phyloP scores from a whole-genome alignment of 2,329 filamentous ascomycete genomes.

The Thielaviopsis euricoi region DNA sequence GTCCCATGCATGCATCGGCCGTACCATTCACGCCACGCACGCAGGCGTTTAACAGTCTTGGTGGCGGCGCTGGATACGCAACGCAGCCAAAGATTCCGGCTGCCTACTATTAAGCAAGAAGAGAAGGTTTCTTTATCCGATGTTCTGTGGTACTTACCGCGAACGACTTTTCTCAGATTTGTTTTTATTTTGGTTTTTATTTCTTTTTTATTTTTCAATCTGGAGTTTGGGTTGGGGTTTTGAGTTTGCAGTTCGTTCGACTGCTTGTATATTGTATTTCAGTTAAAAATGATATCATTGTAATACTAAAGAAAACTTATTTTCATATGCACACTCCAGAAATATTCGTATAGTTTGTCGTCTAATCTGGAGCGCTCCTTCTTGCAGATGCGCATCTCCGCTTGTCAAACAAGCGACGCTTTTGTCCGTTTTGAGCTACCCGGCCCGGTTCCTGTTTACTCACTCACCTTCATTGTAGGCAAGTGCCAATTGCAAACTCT shows the following conservation, averaged over 20 bases:
- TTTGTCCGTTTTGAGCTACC: neutral
- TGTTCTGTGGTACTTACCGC: no score
- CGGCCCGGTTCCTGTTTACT: neutral
- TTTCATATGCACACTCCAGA: neutral
- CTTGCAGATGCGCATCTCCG: neutral
- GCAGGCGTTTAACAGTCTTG: constrained; percentile 47
- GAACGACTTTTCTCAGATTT: neutral
- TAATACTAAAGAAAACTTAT: neutral
- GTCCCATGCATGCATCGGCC: constrained; percentile 5
- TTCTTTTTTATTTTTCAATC: neutral
- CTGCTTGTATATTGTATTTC: neutral
- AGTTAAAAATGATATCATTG: neutral
- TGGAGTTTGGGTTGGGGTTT: neutral
- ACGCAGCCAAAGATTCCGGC: constrained; percentile 4
- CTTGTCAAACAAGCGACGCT: neutral
- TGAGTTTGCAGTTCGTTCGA: neutral
- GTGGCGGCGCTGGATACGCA: constrained; percentile 23
- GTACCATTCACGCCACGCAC: constrained; percentile 48
- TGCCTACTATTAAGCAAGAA: constrained; percentile 27
- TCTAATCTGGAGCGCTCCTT: no score
- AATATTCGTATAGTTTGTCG: no score
- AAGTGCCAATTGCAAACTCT: neutral
- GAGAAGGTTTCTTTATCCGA: constrained; percentile 18
- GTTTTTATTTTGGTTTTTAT: neutral
- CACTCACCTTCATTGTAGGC: neutral